Evolutionary conservation across 2,329 filamentous ascomycete species (phyloP).

Genomic region (Pestalotiopsis sp.): DNA sequence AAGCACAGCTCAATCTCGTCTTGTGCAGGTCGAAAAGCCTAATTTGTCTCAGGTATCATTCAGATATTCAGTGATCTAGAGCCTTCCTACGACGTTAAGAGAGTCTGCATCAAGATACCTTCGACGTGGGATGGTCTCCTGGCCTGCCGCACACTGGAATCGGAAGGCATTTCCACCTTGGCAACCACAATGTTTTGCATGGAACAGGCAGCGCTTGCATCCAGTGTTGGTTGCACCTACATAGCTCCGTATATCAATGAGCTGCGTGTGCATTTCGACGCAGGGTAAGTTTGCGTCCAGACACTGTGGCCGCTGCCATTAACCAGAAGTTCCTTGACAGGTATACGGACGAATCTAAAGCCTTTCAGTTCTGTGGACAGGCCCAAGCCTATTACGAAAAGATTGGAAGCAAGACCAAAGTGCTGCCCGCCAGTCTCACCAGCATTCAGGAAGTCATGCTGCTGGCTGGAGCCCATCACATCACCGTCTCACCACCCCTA

Average conservation of each 20-base stretch:
- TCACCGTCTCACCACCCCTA: slow-evolving; percentile 59
- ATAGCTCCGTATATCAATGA: slow-evolving; percentile 70
- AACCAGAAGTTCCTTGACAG: slow-evolving; percentile 28
- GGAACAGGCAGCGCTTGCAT: slow-evolving; percentile 52
- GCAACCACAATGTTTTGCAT: slow-evolving; percentile 64
- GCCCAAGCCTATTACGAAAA: slow-evolving; percentile 55
- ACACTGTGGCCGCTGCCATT: not conserved
- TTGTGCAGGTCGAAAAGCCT: not conserved
- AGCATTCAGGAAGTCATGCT: slow-evolving; percentile 60
- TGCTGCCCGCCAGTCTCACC: slow-evolving; percentile 60
- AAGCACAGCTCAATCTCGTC: slow-evolving; percentile 20
- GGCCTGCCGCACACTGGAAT: slow-evolving; percentile 58
- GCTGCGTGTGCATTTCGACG: slow-evolving; percentile 62
- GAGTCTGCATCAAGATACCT: slow-evolving; percentile 66
- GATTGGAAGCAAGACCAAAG: slow-evolving; percentile 45
- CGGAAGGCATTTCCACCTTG: slow-evolving; percentile 57
- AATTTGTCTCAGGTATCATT: slow-evolving; percentile 47
- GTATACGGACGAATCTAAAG: slow-evolving; percentile 50
- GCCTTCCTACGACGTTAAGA: slow-evolving; percentile 44
- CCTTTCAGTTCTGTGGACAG: slow-evolving; percentile 51
- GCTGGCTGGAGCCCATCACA: slow-evolving; percentile 59
- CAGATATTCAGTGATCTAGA: slow-evolving; percentile 47
- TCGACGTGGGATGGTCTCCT: slow-evolving; percentile 65
- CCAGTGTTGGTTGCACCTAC: slow-evolving; percentile 60
- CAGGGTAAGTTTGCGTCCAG: slow-evolving; percentile 35